phyloP scores from a whole-genome alignment of 1,139 yeast species.

The Kurtzmaniella quercitrusa region DNA sequence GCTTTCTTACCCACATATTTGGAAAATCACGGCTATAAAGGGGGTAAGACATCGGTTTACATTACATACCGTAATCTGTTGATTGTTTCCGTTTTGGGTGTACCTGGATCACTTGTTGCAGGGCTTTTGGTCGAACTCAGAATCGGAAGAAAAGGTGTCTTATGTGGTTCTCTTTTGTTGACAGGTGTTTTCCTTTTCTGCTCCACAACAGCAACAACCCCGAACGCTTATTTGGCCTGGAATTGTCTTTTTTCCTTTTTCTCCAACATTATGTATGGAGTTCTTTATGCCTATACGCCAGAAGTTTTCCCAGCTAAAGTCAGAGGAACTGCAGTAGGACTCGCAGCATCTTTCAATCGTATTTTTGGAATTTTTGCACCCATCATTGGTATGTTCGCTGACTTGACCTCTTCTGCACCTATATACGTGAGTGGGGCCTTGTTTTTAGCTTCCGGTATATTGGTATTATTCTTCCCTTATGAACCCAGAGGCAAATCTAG shows the following conservation, averaged over 20 bases:
- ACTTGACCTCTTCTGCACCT: conserved; percentile 40
- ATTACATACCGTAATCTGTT: conserved; percentile 37
- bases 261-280: conserved; percentile 43
- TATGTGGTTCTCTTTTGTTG: conserved; percentile 27
- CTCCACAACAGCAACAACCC: conserved; percentile 39
- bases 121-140: conserved; percentile 36
- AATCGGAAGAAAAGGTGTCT: conserved; percentile 40
- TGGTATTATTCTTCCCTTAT: conserved; percentile 35
- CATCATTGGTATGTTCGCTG: conserved; percentile 41
- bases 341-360: conserved; percentile 40
- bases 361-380: conserved; percentile 44
- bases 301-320: conserved; percentile 39
- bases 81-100: conserved; percentile 38
- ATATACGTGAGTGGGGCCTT: conserved; percentile 42
- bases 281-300: conserved; percentile 43
- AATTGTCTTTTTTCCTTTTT: conserved; percentile 39
- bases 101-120: conserved; percentile 40
- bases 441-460: conserved; percentile 31
- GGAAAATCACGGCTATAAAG: conserved; percentile 30
- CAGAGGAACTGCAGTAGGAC: conserved; percentile 42
- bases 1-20: conserved; percentile 41
- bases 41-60: conserved; percentile 28
- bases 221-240: conserved; percentile 41
- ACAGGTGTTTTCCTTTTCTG: conserved; percentile 40
- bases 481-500: conserved; percentile 32